Conservation (phyloP, 768 basidiomycete species). For the Leccinum pellstonianum region DNA sequence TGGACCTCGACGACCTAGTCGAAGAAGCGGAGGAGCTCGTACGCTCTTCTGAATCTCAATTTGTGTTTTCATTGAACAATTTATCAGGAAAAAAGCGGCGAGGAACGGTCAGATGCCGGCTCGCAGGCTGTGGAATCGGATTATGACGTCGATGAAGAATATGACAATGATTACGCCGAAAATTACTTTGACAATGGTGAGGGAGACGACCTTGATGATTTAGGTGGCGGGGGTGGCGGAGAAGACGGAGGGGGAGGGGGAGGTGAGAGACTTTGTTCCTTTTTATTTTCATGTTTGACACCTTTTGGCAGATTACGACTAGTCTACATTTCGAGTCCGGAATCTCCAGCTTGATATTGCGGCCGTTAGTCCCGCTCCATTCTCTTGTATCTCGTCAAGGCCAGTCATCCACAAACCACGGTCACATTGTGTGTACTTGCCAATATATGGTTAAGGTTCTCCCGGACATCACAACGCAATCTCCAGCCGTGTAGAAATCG, state of each 20-base stretch:
- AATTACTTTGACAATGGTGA: slow-evolving; percentile 93
- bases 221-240: slow-evolving; percentile 66
- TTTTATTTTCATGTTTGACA: background rate
- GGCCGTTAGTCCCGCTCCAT: slow-evolving; percentile 5
- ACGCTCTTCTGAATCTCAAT: slow-evolving; percentile 2
- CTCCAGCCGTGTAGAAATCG: background rate
- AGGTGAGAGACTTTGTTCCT: background rate
- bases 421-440: background rate
- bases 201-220: slow-evolving; percentile 74
- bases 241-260: slow-evolving; percentile 64
- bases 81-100: slow-evolving; percentile 63
- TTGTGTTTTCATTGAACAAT: background rate
- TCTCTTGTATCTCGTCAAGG: background rate
- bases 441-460: background rate
- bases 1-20: slow-evolving; percentile 67
- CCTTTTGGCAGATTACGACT: slow-evolving; percentile 27
- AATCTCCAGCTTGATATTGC: background rate
- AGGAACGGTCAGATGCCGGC: slow-evolving; percentile 65
- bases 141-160: slow-evolving; percentile 87
- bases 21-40: slow-evolving; percentile 66
- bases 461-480: background rate
- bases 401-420: background rate
- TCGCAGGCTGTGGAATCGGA: slow-evolving; percentile 68
- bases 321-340: slow-evolving; percentile 6
- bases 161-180: slow-evolving; percentile 88